These are phyloP conservation scores for Lepiota venenata DNA, from an alignment of 768 basidiomycete species.

Conservation along the genomic window DNA sequence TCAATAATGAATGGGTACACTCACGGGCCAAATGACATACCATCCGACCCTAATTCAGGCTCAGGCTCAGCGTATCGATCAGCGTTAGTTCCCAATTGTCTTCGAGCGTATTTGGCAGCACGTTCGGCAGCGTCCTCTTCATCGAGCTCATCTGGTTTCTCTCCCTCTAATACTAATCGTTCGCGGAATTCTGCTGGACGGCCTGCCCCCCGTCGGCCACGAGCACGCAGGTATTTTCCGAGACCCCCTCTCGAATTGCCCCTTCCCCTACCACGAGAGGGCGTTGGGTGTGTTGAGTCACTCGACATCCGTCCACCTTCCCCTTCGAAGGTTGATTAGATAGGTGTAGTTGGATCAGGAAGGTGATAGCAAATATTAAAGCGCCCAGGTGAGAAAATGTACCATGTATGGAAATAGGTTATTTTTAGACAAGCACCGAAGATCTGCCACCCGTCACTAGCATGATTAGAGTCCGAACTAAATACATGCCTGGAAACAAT, in stretches of 20 bases:
- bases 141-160: constrained; percentile 40
- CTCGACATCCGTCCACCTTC: background rate
- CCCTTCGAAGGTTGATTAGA: background rate
- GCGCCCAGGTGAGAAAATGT: no score
- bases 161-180: constrained; percentile 60
- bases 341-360: background rate
- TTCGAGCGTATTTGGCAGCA: constrained; percentile 47
- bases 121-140: constrained; percentile 49
- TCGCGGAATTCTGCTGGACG: constrained; percentile 65
- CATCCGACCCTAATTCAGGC: constrained; percentile 68
- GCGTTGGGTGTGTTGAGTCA: constrained; percentile 4
- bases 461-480: no score
- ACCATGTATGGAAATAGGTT: no score
- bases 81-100: constrained; percentile 64
- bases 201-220: constrained; percentile 55
- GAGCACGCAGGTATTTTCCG: constrained; percentile 72
- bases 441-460: no score
- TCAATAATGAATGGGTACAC: background rate
- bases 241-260: constrained; percentile 63
- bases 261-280: constrained; percentile 43
- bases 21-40: constrained; percentile 29
- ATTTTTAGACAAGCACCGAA: no score
- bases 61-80: constrained; percentile 74
- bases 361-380: background rate
- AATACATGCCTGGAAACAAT: no score